Conservation (phyloP, 2,329 filamentous ascomycete species). For the Bretziella fagacearum region DNA sequence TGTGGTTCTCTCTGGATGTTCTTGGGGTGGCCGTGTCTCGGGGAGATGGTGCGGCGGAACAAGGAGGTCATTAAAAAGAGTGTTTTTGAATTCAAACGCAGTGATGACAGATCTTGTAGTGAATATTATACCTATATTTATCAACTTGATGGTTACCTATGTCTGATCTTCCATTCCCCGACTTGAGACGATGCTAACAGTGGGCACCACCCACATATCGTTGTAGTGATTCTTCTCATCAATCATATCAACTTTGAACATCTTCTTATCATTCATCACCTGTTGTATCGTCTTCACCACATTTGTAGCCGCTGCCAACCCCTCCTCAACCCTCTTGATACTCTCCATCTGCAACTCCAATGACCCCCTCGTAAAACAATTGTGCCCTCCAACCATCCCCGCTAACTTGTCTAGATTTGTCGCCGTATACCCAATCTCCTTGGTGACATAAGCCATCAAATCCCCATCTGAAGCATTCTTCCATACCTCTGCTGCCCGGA, state of each 20-base stretch:
- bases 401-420: background rate
- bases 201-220: slow-evolving; percentile 11
- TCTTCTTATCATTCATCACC: slow-evolving; percentile 24
- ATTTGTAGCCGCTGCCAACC: background rate
- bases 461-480: slow-evolving; percentile 21
- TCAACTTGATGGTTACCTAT: background rate
- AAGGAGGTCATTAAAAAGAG: no score
- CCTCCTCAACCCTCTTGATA: background rate
- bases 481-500: slow-evolving; percentile 28
- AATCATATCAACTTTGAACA: slow-evolving; percentile 3
- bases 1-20: background rate
- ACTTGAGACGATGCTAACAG: slow-evolving; percentile 2
- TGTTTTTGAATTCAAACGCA: background rate
- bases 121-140: background rate
- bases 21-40: background rate
- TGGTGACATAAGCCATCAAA: no score
- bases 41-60: background rate
- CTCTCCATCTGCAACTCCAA: slow-evolving; percentile 1
- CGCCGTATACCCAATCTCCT: background rate
- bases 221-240: slow-evolving; percentile 2
- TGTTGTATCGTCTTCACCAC: slow-evolving; percentile 26
- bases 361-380: slow-evolving; percentile 7
- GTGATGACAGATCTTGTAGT: slow-evolving; percentile 1
- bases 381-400: background rate
- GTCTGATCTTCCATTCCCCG: background rate